Percentiles rank a stretch among this genome's conserved stretches.
Evolutionary conservation across 1,139 yeast genomes (phyloP).

Genomic region (Lodderomyces beijingensis): DNA sequence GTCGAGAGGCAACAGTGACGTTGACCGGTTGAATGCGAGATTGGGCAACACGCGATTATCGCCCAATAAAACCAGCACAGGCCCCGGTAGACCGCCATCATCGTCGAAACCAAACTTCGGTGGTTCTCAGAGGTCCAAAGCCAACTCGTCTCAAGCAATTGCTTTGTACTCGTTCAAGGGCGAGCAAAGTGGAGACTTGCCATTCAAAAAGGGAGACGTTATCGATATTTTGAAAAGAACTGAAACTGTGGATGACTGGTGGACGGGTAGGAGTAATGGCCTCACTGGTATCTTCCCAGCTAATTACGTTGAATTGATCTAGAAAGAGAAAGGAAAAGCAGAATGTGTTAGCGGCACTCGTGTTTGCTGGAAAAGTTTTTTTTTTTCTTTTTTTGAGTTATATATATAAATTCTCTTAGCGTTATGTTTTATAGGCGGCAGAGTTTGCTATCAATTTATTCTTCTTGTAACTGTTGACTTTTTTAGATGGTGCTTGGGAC

Average conservation of each 20-base stretch:
- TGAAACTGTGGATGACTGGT: slow-evolving; percentile 93
- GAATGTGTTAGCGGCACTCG: too few species aligned
- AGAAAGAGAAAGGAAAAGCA: not conserved
- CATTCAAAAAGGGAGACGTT: slow-evolving; percentile 94
- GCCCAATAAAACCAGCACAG: slow-evolving; percentile 13
- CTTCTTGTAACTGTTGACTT: too few species aligned
- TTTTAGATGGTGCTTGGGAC: too few species aligned
- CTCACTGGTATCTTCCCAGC: slow-evolving; percentile 94
- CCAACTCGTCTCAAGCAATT: slow-evolving; percentile 71
- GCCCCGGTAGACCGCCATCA: slow-evolving; percentile 38
- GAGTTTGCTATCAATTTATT: too few species aligned
- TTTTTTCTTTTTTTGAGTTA: too few species aligned
- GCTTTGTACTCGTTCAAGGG: slow-evolving; percentile 88
- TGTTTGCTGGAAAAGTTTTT: too few species aligned
- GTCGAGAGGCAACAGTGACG: slow-evolving; percentile 30
- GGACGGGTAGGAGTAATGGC: slow-evolving; percentile 91
- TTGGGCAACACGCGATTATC: slow-evolving; percentile 29
- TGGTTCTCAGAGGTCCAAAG: slow-evolving; percentile 25
- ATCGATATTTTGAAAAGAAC: slow-evolving; percentile 81
- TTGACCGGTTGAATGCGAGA: slow-evolving; percentile 31
- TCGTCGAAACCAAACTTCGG: slow-evolving; percentile 55
- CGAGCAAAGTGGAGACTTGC: slow-evolving; percentile 85
- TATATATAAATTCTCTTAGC: too few species aligned
- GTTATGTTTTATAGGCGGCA: too few species aligned
- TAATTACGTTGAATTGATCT: slow-evolving; percentile 84